Percentiles rank a stretch among this genome's conserved stretches.
These are phyloP conservation scores for Lachancea sp. DNA, from an alignment of 805 yeast genomes.

Conservation along the genomic window DNA sequence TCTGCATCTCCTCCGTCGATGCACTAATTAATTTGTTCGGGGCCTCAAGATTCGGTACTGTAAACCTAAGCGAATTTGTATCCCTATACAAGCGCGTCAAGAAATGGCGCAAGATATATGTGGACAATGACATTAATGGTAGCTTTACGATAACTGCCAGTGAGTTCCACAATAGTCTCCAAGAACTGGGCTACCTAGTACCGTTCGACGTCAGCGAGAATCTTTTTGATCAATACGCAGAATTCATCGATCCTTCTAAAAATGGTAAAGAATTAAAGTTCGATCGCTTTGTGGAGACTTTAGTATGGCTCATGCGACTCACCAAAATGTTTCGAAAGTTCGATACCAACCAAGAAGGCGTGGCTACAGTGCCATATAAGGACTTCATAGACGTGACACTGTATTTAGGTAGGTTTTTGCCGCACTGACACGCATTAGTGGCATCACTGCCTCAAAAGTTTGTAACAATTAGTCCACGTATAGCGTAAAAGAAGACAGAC, in stretches of 20 bases:
- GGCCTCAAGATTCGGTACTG: conserved; percentile 32
- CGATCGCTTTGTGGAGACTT: conserved; percentile 74
- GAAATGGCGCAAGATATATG: conserved; percentile 33
- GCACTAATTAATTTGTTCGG: conserved; percentile 33
- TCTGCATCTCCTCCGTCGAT: conserved; percentile 32
- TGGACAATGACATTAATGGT: conserved; percentile 32
- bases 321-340: conserved; percentile 74
- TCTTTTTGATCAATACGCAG: conserved; percentile 33
- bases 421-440: conserved; percentile 16
- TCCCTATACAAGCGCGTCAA: conserved; percentile 32
- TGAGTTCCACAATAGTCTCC: conserved; percentile 32
- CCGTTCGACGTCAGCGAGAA: conserved; percentile 33
- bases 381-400: conserved; percentile 54
- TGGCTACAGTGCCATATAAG: conserved; percentile 58
- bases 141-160: conserved; percentile 28
- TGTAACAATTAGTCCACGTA: too few species aligned
- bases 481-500: too few species aligned
- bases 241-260: conserved; percentile 24
- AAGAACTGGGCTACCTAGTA: conserved; percentile 31
- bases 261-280: conserved; percentile 48
- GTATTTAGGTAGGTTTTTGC: conserved; percentile 33
- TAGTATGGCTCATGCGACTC: conserved; percentile 68
- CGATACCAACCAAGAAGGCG: conserved; percentile 69
- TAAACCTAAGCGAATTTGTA: conserved; percentile 30
- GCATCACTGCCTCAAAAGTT: too few species aligned